These are phyloP conservation scores for Novymonas esmeraldas DNA, from an alignment of 208 protist species.

Conservation along the genomic window DNA sequence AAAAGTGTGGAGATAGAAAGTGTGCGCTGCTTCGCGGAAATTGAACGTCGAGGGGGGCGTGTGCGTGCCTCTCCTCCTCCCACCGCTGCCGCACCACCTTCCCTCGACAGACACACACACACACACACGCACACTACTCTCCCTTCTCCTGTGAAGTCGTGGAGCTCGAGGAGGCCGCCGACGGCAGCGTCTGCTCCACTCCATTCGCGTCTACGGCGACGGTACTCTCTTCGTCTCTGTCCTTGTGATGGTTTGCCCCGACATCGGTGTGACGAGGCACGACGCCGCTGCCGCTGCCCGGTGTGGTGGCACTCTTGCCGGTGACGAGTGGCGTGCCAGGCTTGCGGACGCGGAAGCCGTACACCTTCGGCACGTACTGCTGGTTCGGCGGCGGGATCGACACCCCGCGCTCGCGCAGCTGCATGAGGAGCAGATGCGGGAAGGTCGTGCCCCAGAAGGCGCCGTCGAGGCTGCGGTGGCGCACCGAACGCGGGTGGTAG, in stretches of 20 bases:
- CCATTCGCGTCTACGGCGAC: neutral
- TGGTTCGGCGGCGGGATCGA: conserved; percentile 57
- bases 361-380: conserved; percentile 96
- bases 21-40: no score
- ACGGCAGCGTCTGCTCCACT: neutral
- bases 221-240: neutral
- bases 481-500: conserved; percentile 94
- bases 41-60: no score
- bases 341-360: conserved; percentile 96
- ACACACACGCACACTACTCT: neutral
- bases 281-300: neutral
- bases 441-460: conserved; percentile 99
- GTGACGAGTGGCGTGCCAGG: conserved; percentile 25
- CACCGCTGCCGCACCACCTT: neutral
- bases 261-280: neutral
- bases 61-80: neutral
- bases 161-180: neutral
- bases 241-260: neutral
- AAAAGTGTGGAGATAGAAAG: no score
- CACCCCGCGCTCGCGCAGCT: conserved; percentile 67
- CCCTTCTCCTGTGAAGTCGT: conserved; percentile 4
- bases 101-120: neutral
- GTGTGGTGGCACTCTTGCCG: no score
- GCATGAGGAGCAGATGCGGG: conserved; percentile 93
- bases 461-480: conserved; percentile 95